phyloP scores from a whole-genome alignment of 2,329 filamentous ascomycete genomes.

The Hysterium pulicare region DNA sequence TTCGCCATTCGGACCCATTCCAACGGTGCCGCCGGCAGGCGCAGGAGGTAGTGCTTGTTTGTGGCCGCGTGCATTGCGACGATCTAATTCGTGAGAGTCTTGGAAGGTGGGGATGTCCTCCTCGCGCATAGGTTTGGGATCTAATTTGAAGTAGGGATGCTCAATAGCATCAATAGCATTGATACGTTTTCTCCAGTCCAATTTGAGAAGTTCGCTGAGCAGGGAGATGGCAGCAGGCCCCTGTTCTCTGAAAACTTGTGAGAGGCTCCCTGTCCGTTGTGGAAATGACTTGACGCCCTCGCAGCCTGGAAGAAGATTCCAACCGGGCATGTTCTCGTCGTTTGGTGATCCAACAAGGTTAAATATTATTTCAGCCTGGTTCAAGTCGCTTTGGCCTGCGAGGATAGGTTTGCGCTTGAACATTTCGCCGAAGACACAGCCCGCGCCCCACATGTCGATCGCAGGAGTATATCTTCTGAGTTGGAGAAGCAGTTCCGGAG shows the following conservation, averaged over 20 bases:
- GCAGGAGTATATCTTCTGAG: constrained; percentile 92
- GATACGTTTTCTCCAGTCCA: constrained; percentile 84
- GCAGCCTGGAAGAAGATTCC: constrained; percentile 76
- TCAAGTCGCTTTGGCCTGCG: constrained; percentile 79
- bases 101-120: constrained; percentile 88
- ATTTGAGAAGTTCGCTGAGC: constrained; percentile 74
- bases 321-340: constrained; percentile 89
- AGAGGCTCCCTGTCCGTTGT: constrained; percentile 62
- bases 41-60: constrained; percentile 82
- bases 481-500: constrained; percentile 85
- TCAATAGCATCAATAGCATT: constrained; percentile 92
- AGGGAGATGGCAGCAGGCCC: constrained; percentile 73
- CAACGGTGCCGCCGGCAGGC: constrained; percentile 86
- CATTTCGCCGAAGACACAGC: constrained; percentile 99
- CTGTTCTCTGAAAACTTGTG: constrained; percentile 71
- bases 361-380: constrained; percentile 93
- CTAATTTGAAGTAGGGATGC: constrained; percentile 83
- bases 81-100: constrained; percentile 94
- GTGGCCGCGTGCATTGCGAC: constrained; percentile 83
- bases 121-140: constrained; percentile 74
- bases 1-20: constrained; percentile 62
- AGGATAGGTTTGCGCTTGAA: constrained; percentile 89
- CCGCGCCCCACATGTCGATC: constrained; percentile 97
- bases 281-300: constrained; percentile 66
- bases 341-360: constrained; percentile 86